Evolutionary conservation across 345 rosid genomes (phyloP).

Genomic region (Salix arbutifolia): DNA sequence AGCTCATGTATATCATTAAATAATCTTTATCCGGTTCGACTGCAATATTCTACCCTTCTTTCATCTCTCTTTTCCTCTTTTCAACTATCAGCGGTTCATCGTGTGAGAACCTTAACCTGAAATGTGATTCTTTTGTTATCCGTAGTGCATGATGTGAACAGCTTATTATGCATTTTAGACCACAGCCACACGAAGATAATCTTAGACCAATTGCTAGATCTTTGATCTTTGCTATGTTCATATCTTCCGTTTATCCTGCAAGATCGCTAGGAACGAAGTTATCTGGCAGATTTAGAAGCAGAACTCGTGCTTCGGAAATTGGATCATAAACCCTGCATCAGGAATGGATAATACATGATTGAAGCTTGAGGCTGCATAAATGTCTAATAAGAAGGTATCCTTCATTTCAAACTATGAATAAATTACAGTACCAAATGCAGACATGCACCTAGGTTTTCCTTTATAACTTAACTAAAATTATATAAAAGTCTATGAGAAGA

Average conservation of each 20-base stretch:
- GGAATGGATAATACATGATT: neutral
- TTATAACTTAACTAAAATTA: neutral
- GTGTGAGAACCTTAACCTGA: neutral
- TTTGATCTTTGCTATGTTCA: neutral
- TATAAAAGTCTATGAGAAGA: neutral
- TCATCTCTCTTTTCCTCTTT: neutral
- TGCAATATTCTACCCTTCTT: no score
- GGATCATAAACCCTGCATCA: no score
- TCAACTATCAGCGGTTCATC: neutral
- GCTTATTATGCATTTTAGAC: neutral
- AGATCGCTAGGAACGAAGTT: neutral
- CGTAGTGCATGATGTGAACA: neutral
- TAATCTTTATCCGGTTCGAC: no score
- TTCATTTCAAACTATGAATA: neutral
- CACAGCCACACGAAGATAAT: neutral
- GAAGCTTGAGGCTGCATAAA: neutral
- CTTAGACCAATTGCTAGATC: neutral
- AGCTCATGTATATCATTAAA: no score
- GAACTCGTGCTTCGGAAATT: neutral
- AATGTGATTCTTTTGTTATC: neutral
- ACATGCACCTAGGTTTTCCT: neutral
- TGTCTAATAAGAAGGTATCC: neutral
- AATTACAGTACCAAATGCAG: neutral
- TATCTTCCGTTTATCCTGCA: neutral
- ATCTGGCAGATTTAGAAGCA: neutral